A percentile compares a stretch with the other conserved stretches of the same genome.
Evolutionary conservation across 108 stramenopile species (phyloP).

Genomic region (Cyclotella atomus): DNA sequence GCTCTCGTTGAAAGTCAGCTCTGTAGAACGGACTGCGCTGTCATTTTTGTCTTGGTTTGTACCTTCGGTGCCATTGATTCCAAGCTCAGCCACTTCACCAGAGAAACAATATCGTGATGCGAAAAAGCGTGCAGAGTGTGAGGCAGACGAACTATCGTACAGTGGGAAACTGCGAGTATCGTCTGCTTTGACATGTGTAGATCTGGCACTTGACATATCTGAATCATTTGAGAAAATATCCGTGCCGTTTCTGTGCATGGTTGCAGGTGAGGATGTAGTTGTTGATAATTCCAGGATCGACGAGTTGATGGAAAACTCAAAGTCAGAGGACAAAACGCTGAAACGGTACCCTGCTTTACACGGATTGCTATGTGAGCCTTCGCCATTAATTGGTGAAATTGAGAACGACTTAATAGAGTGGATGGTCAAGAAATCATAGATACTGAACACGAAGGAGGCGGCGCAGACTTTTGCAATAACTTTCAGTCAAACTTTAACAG

Average conservation of each 20-base stretch:
- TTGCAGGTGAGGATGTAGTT: constrained; percentile 84
- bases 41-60: constrained; percentile 47
- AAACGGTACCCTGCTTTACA: constrained; percentile 79
- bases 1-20: constrained; percentile 67
- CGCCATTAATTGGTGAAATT: constrained; percentile 73
- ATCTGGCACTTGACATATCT: constrained; percentile 53
- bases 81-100: constrained; percentile 62
- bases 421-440: constrained; percentile 50
- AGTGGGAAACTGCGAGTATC: constrained; percentile 46
- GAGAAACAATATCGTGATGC: constrained; percentile 79
- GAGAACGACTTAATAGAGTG: constrained; percentile 71
- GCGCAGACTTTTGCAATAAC: background rate
- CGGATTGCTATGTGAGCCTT: constrained; percentile 82
- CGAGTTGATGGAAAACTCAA: constrained; percentile 53
- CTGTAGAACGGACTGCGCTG: constrained; percentile 43
- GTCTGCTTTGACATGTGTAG: constrained; percentile 76
- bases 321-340: constrained; percentile 66
- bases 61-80: constrained; percentile 64
- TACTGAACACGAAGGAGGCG: too few species aligned
- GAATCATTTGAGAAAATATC: constrained; percentile 46
- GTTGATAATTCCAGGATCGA: constrained; percentile 73
- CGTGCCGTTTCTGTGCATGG: constrained; percentile 67
- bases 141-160: constrained; percentile 58
- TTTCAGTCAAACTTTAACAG: constrained; percentile 64
- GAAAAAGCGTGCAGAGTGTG: constrained; percentile 69